These are phyloP conservation scores for Rauvolfia tetraphylla DNA, from an alignment of 257 asterid genomes.

Conservation along the genomic window DNA sequence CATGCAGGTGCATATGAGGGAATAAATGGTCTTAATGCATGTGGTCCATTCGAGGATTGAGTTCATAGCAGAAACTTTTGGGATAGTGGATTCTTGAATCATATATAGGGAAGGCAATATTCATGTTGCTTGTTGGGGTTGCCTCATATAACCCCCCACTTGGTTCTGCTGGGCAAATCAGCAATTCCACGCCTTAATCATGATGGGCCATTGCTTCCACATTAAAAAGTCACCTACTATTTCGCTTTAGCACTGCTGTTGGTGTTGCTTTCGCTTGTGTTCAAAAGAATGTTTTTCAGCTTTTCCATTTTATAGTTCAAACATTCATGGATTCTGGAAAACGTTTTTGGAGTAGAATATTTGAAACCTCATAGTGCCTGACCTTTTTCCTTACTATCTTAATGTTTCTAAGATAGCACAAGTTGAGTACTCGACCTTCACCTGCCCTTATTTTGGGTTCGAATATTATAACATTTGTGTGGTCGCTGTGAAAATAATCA, in stretches of 20 bases:
- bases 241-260: neutral
- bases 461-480: no score
- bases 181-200: conserved; percentile 1
- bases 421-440: neutral
- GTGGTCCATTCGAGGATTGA: neutral
- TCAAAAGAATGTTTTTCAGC: neutral
- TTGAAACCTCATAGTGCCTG: neutral
- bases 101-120: neutral
- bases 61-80: neutral
- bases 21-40: neutral
- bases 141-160: neutral
- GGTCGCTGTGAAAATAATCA: no score
- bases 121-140: neutral
- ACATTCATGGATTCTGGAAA: neutral
- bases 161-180: neutral
- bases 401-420: no score
- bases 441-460: neutral
- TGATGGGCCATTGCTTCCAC: conserved; percentile 1
- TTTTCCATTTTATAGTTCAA: neutral
- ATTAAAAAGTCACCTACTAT: neutral
- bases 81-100: neutral
- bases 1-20: neutral
- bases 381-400: neutral
- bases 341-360: neutral
- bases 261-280: conserved; percentile 3